These are phyloP conservation scores for Mentha longifolia DNA, from an alignment of 257 asterid species.

Conservation along the genomic window DNA sequence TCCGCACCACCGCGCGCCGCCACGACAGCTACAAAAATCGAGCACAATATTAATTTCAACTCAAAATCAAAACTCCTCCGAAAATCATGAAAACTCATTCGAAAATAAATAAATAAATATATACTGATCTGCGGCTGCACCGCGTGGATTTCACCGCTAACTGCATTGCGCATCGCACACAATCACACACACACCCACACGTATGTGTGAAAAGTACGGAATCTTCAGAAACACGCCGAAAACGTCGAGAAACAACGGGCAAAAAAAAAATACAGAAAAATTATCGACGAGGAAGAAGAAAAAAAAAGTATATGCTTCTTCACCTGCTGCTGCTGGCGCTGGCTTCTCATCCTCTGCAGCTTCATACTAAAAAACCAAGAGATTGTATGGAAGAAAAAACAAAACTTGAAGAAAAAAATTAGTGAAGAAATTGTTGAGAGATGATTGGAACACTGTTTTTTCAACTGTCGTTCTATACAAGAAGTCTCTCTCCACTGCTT, in stretches of 20 bases:
- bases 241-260: too few species aligned
- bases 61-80: conserved; percentile 53
- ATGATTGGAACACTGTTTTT: not conserved
- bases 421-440: not conserved
- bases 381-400: not conserved
- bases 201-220: not conserved
- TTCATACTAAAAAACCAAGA: conserved; percentile 15
- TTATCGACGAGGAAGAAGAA: not conserved
- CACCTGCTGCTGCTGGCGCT: conserved; percentile 37
- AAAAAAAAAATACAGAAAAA: not conserved
- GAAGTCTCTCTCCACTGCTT: not conserved
- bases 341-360: conserved; percentile 22
- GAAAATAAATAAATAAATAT: too few species aligned
- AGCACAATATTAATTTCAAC: conserved; percentile 53
- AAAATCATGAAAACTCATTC: too few species aligned
- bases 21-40: conserved; percentile 70
- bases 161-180: not conserved
- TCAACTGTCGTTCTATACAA: conserved; percentile 21
- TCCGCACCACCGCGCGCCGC: conserved; percentile 84
- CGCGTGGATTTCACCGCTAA: too few species aligned
- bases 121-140: not conserved
- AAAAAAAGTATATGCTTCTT: not conserved
- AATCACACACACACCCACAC: not conserved
- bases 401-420: not conserved
- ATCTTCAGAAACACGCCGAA: too few species aligned